Evolutionary conservation across 805 yeast species (phyloP).

Genomic region (Priceomyces medius): DNA sequence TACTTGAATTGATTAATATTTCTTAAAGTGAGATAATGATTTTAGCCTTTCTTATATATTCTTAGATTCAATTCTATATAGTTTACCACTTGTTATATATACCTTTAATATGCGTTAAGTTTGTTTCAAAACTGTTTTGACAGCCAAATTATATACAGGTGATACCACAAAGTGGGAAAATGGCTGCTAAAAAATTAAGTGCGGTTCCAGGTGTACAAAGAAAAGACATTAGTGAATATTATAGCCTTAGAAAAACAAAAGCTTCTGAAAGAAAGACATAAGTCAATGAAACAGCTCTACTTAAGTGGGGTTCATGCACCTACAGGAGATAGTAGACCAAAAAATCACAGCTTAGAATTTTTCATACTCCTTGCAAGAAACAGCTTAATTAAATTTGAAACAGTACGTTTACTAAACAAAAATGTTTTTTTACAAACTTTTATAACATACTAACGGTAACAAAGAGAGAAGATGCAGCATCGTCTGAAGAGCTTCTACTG

Average conservation of each 20-base stretch:
- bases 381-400: not conserved
- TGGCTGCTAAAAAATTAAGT: slow-evolving; percentile 10
- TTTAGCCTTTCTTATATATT: no score
- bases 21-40: no score
- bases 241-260: slow-evolving; percentile 3
- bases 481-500: not conserved
- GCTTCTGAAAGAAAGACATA: not conserved
- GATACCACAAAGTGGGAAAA: slow-evolving; percentile 9
- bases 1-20: no score
- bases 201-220: not conserved
- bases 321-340: not conserved
- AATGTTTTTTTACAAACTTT: not conserved
- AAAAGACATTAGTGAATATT: no score
- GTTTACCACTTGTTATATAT: slow-evolving; percentile 3
- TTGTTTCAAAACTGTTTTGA: slow-evolving; percentile 9
- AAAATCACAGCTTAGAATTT: slow-evolving; percentile 9
- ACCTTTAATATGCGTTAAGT: not conserved
- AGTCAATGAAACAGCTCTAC: not conserved
- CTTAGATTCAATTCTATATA: not conserved
- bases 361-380: slow-evolving; percentile 8
- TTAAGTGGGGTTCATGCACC: not conserved
- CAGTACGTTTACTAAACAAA: slow-evolving; percentile 1
- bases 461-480: not conserved
- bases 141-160: slow-evolving; percentile 4
- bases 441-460: not conserved